These are phyloP conservation scores for Lobosporangium transversale DNA, from an alignment of 192 early-diverging fungal genomes.

Conservation along the genomic window DNA sequence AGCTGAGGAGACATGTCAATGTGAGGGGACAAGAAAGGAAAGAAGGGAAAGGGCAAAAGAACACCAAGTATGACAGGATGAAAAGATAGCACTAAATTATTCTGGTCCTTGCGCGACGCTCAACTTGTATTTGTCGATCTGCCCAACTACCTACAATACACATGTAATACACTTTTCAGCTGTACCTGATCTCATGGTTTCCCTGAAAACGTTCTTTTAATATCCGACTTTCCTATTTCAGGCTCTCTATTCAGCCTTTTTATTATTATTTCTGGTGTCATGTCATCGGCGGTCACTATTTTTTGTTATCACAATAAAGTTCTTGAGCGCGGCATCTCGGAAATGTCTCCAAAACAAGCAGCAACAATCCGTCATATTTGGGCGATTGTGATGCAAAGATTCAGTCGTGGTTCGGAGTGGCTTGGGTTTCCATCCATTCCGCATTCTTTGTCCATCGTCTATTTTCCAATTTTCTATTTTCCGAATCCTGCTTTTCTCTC, in stretches of 20 bases:
- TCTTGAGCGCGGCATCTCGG: no score
- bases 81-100: no score
- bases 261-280: not conserved
- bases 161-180: no score
- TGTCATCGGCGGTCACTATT: not conserved
- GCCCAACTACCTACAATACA: no score
- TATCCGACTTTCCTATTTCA: not conserved
- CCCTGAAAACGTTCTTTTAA: not conserved
- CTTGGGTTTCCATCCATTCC: conserved; percentile 1
- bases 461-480: not conserved
- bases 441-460: not conserved
- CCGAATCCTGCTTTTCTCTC: conserved; percentile 1
- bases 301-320: not conserved
- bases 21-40: not conserved
- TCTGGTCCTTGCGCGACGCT: no score
- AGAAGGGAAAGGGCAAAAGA: not conserved
- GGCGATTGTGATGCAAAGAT: no score
- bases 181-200: not conserved
- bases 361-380: no score
- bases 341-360: no score
- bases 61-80: no score
- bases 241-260: not conserved
- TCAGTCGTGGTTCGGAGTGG: conserved; percentile 21
- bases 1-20: conserved; percentile 31
- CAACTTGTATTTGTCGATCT: no score